Conservation (phyloP, 176 grass and related monocot species). For the Oryza nivara region DNA sequence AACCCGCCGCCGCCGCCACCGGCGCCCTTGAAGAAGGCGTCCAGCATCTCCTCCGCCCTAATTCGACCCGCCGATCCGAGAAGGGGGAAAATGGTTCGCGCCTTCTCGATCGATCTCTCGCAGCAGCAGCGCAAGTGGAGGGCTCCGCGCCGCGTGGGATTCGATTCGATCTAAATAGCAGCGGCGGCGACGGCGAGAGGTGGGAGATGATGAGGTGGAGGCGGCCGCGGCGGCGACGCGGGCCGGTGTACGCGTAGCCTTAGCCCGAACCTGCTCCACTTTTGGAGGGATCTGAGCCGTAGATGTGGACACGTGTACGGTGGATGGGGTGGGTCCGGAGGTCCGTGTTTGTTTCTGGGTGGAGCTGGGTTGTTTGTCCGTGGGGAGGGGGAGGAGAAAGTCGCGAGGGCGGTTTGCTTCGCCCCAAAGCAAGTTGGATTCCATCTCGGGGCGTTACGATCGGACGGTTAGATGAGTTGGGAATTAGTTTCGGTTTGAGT, state of each 20-base stretch:
- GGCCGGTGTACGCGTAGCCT: conserved; percentile 29
- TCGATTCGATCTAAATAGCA: conserved; percentile 26
- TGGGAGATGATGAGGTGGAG: conserved; percentile 22
- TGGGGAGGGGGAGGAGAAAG: not conserved
- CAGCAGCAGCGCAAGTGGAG: not conserved
- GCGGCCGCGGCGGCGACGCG: conserved; percentile 19
- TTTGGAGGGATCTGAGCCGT: not conserved
- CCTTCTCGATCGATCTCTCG: too few relatives aligned
- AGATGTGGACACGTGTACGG: not conserved
- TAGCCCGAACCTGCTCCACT: conserved; percentile 31
- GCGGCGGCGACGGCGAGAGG: not conserved
- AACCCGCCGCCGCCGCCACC: conserved; percentile 61
- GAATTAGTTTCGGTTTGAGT: not conserved
- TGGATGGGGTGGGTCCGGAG: too few relatives aligned
- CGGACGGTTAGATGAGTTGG: too few relatives aligned
- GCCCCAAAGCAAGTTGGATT: conserved; percentile 31
- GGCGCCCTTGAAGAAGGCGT: conserved; percentile 76
- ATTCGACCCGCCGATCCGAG: not conserved
- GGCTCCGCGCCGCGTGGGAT: not conserved
- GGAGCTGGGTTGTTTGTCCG: not conserved
- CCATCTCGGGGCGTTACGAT: not conserved
- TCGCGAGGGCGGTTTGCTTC: conserved; percentile 16
- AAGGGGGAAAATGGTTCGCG: not conserved
- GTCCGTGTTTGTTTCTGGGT: not conserved
- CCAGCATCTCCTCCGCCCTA: conserved; percentile 52